Conservation (phyloP, 345 rosid species). For the Citrus trifoliata region DNA sequence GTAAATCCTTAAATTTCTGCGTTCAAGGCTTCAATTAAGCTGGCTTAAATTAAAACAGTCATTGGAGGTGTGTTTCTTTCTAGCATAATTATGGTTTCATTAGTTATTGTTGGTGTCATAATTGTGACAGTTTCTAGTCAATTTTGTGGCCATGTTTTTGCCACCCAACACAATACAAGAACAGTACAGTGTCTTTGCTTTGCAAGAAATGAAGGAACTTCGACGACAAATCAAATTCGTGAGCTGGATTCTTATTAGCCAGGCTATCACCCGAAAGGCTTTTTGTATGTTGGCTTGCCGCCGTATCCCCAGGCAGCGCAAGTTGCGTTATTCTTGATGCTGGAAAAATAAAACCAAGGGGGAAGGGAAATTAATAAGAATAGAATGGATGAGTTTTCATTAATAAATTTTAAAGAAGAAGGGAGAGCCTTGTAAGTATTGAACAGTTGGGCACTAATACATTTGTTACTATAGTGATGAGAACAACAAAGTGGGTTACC, state of each 20-base stretch:
- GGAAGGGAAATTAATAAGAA: background rate
- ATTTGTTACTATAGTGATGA: conserved; percentile 5
- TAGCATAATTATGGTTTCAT: background rate
- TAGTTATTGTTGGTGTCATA: background rate
- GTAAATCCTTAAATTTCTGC: too few species aligned
- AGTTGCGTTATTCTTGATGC: background rate
- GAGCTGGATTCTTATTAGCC: background rate
- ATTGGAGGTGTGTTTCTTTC: background rate
- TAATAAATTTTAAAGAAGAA: conserved; percentile 4
- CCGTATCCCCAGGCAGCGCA: background rate
- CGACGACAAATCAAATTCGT: background rate
- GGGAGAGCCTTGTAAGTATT: background rate
- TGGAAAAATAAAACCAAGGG: background rate
- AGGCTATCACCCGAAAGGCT: background rate
- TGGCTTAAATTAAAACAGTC: background rate
- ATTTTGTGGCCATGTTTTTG: background rate
- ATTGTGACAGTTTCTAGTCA: background rate
- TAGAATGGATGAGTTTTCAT: background rate
- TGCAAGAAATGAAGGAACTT: too few species aligned
- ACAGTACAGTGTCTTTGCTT: too few species aligned
- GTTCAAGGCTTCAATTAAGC: background rate
- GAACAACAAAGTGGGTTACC: conserved; percentile 28
- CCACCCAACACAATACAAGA: background rate
- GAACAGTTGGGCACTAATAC: background rate
- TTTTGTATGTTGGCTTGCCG: background rate